Conservation (phyloP, 192 early-diverging fungal species). For the Coemansia sp. region DNA sequence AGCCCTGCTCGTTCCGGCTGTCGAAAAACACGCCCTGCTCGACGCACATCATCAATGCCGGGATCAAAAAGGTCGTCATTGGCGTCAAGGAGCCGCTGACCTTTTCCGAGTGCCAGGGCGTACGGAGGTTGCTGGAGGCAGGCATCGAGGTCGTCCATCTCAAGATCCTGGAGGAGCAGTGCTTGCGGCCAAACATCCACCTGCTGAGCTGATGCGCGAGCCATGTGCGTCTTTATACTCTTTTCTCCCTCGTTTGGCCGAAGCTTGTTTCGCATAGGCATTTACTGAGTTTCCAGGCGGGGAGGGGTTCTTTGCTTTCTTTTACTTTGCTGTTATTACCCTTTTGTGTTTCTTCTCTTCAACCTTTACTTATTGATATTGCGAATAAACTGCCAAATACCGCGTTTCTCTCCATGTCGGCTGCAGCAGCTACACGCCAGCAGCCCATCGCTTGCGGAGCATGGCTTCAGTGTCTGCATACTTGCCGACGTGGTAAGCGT, state of each 20-base stretch:
- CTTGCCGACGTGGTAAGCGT: constrained; percentile 32
- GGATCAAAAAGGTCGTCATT: constrained; percentile 76
- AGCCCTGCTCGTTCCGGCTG: constrained; percentile 86
- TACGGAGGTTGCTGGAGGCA: constrained; percentile 59
- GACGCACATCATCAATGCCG: constrained; percentile 61
- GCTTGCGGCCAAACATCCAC: constrained; percentile 73
- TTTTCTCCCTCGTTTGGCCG: too few relatives aligned
- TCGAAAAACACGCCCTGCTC: constrained; percentile 83
- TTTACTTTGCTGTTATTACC: constrained; percentile 8
- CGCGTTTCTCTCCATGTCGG: background rate
- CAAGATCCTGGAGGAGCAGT: constrained; percentile 71
- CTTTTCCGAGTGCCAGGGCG: constrained; percentile 81
- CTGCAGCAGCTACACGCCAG: background rate
- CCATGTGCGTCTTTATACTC: too few relatives aligned
- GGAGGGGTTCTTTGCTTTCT: background rate
- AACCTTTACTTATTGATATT: background rate
- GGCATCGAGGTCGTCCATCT: constrained; percentile 79
- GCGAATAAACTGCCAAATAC: too few relatives aligned
- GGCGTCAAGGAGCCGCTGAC: constrained; percentile 87
- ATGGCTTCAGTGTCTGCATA: constrained; percentile 25
- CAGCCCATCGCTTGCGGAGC: constrained; percentile 25
- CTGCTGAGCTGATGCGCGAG: constrained; percentile 16
- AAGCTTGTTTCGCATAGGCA: too few relatives aligned
- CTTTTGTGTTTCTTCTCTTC: background rate
- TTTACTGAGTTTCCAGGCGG: too few relatives aligned